Conservation (phyloP, 495 filamentous ascomycete species). For the Tetracladium marchalianum region DNA sequence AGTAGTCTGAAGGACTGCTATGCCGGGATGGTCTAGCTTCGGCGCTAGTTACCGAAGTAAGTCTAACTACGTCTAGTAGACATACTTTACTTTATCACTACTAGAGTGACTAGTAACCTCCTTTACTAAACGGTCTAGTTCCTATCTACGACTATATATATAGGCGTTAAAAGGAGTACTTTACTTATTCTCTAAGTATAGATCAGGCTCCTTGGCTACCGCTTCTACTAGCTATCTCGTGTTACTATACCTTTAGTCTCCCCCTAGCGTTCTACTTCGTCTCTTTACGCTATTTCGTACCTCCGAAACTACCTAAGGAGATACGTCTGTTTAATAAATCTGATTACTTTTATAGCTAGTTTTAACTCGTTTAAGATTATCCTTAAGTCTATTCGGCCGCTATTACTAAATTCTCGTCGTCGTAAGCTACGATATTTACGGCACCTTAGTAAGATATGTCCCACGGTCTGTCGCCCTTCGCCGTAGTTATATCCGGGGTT, state of each 20-base stretch:
- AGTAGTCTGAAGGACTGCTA: too few relatives aligned
- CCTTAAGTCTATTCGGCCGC: not conserved
- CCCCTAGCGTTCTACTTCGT: constrained; percentile 5
- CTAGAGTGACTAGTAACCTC: constrained; percentile 8
- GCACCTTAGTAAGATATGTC: constrained; percentile 11
- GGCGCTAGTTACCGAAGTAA: too few relatives aligned
- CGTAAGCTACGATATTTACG: constrained; percentile 1
- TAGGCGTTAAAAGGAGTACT: constrained; percentile 7
- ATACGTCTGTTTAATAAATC: too few relatives aligned
- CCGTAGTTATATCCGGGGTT: constrained; percentile 10
- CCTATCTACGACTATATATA: constrained; percentile 10
- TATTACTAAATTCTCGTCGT: not conserved
- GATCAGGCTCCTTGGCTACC: constrained; percentile 4
- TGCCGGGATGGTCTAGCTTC: too few relatives aligned
- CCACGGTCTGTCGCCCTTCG: constrained; percentile 8
- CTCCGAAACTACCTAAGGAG: too few relatives aligned
- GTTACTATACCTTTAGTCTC: not conserved
- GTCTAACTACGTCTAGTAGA: not conserved
- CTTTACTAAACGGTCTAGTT: constrained; percentile 5
- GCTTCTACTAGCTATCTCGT: constrained; percentile 3
- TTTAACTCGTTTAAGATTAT: too few relatives aligned
- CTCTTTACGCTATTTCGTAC: constrained; percentile 3
- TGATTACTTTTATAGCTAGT: too few relatives aligned
- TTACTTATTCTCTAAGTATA: not conserved
- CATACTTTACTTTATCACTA: constrained; percentile 7